Conservation (phyloP, 169 alveolate species). For the Theileria equi region DNA sequence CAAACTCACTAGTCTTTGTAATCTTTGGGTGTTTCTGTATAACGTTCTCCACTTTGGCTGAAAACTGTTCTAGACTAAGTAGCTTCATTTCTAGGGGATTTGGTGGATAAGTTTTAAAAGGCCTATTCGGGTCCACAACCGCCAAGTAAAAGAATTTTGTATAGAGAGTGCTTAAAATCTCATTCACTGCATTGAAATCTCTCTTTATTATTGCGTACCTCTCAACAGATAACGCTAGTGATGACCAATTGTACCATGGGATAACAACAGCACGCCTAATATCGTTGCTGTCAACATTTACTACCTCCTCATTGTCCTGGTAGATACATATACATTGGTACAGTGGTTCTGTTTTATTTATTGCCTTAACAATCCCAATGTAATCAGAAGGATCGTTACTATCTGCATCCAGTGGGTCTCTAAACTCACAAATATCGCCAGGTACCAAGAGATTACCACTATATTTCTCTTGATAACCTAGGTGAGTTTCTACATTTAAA, state of each 20-base stretch:
- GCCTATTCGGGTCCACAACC: constrained; percentile 9
- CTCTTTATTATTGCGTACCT: constrained; percentile 11
- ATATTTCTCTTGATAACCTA: constrained; percentile 24
- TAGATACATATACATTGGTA: constrained; percentile 38
- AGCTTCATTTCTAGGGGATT: constrained; percentile 59
- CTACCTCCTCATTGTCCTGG: constrained; percentile 55
- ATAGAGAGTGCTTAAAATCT: neutral
- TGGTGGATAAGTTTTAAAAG: constrained; percentile 15
- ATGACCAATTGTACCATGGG: constrained; percentile 58
- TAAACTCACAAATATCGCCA: constrained; percentile 64
- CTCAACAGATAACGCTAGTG: constrained; percentile 20
- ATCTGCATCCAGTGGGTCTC: constrained; percentile 56
- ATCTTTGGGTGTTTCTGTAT: constrained; percentile 28
- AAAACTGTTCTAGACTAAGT: neutral
- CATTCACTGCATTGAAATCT: neutral
- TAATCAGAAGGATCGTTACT: constrained; percentile 60
- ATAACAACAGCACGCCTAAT: constrained; percentile 38
- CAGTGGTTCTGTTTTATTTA: constrained; percentile 40
- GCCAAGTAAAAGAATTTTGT: constrained; percentile 16
- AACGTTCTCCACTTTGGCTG: neutral
- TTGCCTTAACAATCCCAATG: constrained; percentile 33
- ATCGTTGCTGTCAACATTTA: constrained; percentile 27
- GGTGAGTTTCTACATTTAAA: constrained; percentile 32
- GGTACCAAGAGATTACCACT: constrained; percentile 48
- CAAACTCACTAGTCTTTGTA: neutral